Evolutionary conservation across 805 yeast species (phyloP), one percentile per base, ranked within the genome.

Genomic region (Yamadazyma tumulicola): DNA sequence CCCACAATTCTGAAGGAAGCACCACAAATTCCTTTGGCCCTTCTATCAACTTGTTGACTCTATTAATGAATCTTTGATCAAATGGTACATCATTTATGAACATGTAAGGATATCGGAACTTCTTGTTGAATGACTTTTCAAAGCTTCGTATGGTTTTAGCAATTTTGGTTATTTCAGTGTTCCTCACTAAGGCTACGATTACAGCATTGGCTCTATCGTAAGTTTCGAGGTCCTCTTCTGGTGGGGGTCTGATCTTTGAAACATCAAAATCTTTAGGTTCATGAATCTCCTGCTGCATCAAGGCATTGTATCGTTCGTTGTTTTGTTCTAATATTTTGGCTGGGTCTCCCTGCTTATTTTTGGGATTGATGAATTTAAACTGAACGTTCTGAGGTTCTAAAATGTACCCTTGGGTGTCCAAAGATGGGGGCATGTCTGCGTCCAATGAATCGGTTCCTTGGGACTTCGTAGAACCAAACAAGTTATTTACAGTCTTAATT

Each of bases 81-180:
- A 86, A 86, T 4, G 78, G 78, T 35, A 61, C 65, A 49, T 87
- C 94, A 51, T 85, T 86, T 25, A 86, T 52, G 39, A 86, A 82
- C 1, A 85, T 85, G 62, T 86, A 86, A 0, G 95, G 94, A 52
- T 86, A 86, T 31, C 73, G 70, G 56, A 79, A 86, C 48, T 83
- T 82, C 17, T 57, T 42, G 52, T 86, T 86, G 64, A 85, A 86
- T 2, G 61, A 68, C 17, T 54, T 53, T 51, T 86, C 95, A 23
- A 87, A 72, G 42, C 72, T 75, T 36, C 51, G 52, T 41, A 87
- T 76, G 1, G 94, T 73, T 8, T 47, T 43, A 1, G 74, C 48
- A 7, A 85, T 65, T 1, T 57, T 67, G 0, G 46, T 45, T 13
- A 72, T 51, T 48, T 86, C 95, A 5, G 69, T 50, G 50, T 85